These are phyloP conservation scores for Saturnispora zaruensis DNA, from an alignment of 805 yeast species.

Conservation along the genomic window DNA sequence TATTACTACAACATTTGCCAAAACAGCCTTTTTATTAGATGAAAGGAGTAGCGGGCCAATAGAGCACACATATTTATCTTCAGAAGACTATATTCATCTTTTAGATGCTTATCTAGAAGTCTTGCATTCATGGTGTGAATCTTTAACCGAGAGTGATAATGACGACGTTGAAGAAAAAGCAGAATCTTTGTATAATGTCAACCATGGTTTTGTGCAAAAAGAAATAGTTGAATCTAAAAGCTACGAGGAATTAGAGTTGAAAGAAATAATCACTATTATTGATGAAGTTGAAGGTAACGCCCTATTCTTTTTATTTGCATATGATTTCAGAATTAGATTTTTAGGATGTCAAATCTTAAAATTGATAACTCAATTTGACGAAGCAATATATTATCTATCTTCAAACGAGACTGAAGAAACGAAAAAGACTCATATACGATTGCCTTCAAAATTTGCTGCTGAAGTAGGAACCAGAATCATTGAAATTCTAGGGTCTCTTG, in stretches of 20 bases:
- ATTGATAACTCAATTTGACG: conserved; percentile 81
- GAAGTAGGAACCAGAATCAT: conserved; percentile 70
- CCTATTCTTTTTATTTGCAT: conserved; percentile 80
- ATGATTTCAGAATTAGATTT: conserved; percentile 66
- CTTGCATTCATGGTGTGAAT: conserved; percentile 72
- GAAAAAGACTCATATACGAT: conserved; percentile 39
- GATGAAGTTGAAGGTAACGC: conserved; percentile 98
- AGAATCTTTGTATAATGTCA: conserved; percentile 29
- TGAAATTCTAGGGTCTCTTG: conserved; percentile 64
- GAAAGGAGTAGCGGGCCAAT: conserved; percentile 55
- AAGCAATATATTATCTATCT: conserved; percentile 52
- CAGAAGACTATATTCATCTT: conserved; percentile 50
- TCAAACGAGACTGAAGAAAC: conserved; percentile 16
- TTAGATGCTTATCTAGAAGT: conserved; percentile 70
- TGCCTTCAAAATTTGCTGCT: conserved; percentile 65
- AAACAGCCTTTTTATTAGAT: conserved; percentile 67
- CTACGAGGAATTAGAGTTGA: conserved; percentile 64
- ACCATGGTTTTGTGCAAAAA: conserved; percentile 28
- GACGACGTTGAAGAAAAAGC: conserved; percentile 23
- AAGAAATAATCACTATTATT: conserved; percentile 70
- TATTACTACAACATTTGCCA: conserved; percentile 66
- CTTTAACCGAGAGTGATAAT: conserved; percentile 36
- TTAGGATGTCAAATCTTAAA: conserved; percentile 68
- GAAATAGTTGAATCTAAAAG: conserved; percentile 37
- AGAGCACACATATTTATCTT: conserved; percentile 49